These are phyloP conservation scores for Leishmania mexicana DNA, from an alignment of 208 protist species.

Conservation along the genomic window DNA sequence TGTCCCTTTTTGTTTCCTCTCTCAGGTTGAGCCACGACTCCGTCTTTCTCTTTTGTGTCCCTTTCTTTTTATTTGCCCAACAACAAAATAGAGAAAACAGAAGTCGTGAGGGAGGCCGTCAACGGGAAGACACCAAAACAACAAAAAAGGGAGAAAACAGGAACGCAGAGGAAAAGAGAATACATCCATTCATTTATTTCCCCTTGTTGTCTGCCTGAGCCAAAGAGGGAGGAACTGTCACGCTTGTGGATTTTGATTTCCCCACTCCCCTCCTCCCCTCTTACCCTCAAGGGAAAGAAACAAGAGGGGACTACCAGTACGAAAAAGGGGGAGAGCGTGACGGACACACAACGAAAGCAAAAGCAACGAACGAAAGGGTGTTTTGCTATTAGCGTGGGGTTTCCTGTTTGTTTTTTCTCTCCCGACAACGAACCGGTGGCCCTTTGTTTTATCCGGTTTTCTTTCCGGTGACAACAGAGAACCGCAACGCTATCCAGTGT, in stretches of 20 bases:
- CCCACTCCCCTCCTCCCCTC: neutral
- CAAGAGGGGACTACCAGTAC: neutral
- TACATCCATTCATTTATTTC: neutral
- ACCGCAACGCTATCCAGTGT: neutral
- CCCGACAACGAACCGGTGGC: neutral
- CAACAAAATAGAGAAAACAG: conserved; percentile 1
- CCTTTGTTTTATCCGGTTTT: neutral
- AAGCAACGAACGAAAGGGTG: neutral
- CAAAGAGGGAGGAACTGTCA: neutral
- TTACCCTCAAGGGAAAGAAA: neutral
- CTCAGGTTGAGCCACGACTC: neutral
- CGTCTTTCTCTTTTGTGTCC: neutral
- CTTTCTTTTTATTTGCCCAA: neutral
- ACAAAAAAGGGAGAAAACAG: neutral
- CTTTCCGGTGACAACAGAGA: neutral
- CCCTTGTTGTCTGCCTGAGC: neutral
- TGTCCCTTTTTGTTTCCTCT: conserved; percentile 2
- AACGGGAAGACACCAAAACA: neutral
- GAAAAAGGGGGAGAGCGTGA: neutral
- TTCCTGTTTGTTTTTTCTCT: neutral
- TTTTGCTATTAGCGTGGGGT: neutral
- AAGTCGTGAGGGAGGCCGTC: neutral
- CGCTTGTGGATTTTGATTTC: neutral
- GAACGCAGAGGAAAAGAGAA: neutral
- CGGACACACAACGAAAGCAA: neutral